Percentiles rank a stretch among this genome's conserved stretches.
These are phyloP conservation scores for Hymenoscyphus scutula DNA, from an alignment of 2,329 filamentous ascomycete genomes.

Conservation along the genomic window DNA sequence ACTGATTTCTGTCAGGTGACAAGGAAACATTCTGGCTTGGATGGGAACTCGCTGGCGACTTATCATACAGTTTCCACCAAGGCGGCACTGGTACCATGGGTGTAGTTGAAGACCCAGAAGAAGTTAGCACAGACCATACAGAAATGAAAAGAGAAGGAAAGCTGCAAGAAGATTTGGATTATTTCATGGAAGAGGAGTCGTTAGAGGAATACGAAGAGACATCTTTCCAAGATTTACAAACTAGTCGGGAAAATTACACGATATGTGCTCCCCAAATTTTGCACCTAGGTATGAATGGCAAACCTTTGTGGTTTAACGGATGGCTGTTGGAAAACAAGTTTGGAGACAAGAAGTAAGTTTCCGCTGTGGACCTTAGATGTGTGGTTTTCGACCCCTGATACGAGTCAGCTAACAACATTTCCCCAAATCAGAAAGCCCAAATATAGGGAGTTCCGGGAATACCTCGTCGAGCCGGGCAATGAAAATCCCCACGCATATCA, in stretches of 20 bases:
- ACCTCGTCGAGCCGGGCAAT: not conserved
- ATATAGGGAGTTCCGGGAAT: not conserved
- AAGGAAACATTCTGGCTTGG: conserved; percentile 46
- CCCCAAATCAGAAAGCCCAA: not conserved
- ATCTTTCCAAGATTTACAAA: not conserved
- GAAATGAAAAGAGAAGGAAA: not conserved
- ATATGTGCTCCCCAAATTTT: not conserved
- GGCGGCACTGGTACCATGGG: not conserved
- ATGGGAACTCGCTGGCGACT: not conserved
- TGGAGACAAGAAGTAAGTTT: not conserved
- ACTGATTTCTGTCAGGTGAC: conserved; percentile 44
- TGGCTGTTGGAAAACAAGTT: not conserved
- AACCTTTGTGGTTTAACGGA: not conserved
- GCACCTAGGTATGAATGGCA: not conserved
- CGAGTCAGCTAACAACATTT: not conserved
- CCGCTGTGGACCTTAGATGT: not conserved
- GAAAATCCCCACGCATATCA: not conserved
- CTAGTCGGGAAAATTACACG: not conserved
- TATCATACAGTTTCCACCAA: not conserved
- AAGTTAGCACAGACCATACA: not conserved
- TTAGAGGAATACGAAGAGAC: not conserved
- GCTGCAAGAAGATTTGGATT: not conserved
- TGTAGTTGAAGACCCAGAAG: not conserved
- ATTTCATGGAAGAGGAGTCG: too few species aligned
- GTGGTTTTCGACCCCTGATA: not conserved